phyloP scores from a whole-genome alignment of 2,329 filamentous ascomycete genomes.

The Cryphonectria naterciae region DNA sequence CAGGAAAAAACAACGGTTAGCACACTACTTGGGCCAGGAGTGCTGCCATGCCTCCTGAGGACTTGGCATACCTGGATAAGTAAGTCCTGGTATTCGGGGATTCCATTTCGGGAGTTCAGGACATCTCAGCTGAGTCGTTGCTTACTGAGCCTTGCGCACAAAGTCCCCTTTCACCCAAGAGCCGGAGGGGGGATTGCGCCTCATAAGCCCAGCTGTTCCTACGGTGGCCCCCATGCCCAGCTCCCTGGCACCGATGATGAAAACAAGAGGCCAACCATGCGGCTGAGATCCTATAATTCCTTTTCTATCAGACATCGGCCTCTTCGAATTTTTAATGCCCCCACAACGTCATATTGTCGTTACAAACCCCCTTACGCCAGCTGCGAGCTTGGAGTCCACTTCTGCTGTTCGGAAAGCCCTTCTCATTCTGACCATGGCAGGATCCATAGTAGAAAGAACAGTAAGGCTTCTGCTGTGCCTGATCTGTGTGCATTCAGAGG shows the following conservation, averaged over 20 bases:
- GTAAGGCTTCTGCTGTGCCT: neutral
- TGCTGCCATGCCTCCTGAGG: neutral
- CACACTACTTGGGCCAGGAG: neutral
- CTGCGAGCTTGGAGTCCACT: neutral
- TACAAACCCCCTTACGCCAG: neutral
- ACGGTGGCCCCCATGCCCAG: neutral
- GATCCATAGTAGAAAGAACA: neutral
- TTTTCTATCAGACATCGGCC: neutral
- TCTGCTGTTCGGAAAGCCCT: neutral
- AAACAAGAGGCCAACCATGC: neutral
- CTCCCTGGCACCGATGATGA: neutral
- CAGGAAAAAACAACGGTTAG: neutral
- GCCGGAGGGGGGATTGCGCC: neutral
- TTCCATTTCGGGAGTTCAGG: neutral
- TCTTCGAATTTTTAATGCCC: neutral
- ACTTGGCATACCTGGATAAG: neutral
- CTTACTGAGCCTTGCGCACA: neutral
- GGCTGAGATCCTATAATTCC: neutral
- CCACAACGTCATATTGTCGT: neutral
- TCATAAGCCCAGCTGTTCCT: neutral
- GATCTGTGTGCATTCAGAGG: neutral
- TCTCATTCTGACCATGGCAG: neutral
- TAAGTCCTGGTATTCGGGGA: neutral
- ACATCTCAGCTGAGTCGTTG: conserved; percentile 4
- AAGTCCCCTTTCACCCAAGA: neutral